A percentile compares a stretch with the other conserved stretches of the same genome.
phyloP scores from a whole-genome alignment of 371 early-diverging fungal genomes.

The Mortierella sp. region DNA sequence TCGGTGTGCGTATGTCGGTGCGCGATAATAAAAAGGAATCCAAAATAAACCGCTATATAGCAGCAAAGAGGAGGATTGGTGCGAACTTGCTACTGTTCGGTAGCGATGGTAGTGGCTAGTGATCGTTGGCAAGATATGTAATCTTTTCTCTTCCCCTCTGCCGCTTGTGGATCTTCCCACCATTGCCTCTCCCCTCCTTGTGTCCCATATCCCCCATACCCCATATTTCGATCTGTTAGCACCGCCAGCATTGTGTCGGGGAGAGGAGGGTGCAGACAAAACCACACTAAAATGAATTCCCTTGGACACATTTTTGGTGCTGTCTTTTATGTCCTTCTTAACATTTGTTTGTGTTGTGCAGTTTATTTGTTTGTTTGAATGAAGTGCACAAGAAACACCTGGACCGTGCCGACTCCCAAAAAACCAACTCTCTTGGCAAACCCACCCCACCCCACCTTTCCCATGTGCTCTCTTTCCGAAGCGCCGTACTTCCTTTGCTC shows the following conservation, averaged over 20 bases:
- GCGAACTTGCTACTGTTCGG: background rate
- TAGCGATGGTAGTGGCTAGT: background rate
- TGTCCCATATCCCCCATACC: too few relatives aligned
- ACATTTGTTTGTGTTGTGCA: background rate
- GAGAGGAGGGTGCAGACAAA: background rate
- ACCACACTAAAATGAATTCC: background rate
- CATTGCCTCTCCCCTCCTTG: too few relatives aligned
- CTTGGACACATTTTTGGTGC: background rate
- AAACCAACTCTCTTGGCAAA: background rate
- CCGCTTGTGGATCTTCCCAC: too few relatives aligned
- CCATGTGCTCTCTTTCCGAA: background rate
- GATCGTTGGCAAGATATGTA: background rate
- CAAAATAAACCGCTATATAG: too few relatives aligned
- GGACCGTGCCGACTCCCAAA: conserved; percentile 12
- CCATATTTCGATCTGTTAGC: background rate
- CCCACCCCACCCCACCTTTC: background rate
- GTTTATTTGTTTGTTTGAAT: background rate
- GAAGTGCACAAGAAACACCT: background rate
- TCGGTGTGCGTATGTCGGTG: too few relatives aligned
- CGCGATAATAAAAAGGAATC: too few relatives aligned
- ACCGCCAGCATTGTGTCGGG: background rate
- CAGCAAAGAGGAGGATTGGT: too few relatives aligned
- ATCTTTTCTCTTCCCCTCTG: background rate
- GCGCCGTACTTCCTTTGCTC: background rate
- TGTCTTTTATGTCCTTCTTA: background rate